These are phyloP conservation scores for Vitis cinerea DNA, from an alignment of 164 flowering plant species.

Conservation along the genomic window DNA sequence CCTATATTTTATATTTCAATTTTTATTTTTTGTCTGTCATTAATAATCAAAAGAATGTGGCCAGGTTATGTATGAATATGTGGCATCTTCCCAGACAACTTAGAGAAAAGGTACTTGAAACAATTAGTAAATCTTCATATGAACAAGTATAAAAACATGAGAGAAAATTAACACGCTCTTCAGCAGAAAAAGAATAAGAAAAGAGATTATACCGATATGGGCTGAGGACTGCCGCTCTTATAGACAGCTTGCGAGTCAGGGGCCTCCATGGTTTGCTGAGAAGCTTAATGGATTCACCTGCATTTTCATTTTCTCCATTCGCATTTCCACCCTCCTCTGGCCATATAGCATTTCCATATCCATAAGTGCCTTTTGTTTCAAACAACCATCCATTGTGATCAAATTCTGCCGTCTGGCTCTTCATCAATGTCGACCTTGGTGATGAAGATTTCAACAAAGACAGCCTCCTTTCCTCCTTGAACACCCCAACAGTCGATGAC, in stretches of 20 bases:
- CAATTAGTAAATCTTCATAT: background rate
- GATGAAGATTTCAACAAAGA: constrained; percentile 49
- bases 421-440: constrained; percentile 39
- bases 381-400: constrained; percentile 73
- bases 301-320: constrained; percentile 21
- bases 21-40: too few relatives aligned
- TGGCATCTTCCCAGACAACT: background rate
- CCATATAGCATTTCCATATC: constrained; percentile 85
- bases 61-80: background rate
- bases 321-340: constrained; percentile 44
- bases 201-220: constrained; percentile 63
- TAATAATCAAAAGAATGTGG: too few relatives aligned
- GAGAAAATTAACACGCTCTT: background rate
- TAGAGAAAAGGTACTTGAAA: background rate
- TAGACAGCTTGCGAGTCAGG: constrained; percentile 62
- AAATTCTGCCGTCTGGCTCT: constrained; percentile 68
- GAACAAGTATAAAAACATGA: background rate
- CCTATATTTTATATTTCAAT: too few relatives aligned
- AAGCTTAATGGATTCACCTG: constrained; percentile 19
- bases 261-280: constrained; percentile 75
- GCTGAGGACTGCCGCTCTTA: constrained; percentile 68
- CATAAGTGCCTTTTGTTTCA: constrained; percentile 73
- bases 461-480: constrained; percentile 58
- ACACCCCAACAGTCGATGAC: constrained; percentile 29
- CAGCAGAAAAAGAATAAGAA: background rate